Evolutionary conservation across 2,329 filamentous ascomycete genomes (phyloP), one percentile per base, ranked within the genome.

Genomic region (Dactylellina sp.): DNA sequence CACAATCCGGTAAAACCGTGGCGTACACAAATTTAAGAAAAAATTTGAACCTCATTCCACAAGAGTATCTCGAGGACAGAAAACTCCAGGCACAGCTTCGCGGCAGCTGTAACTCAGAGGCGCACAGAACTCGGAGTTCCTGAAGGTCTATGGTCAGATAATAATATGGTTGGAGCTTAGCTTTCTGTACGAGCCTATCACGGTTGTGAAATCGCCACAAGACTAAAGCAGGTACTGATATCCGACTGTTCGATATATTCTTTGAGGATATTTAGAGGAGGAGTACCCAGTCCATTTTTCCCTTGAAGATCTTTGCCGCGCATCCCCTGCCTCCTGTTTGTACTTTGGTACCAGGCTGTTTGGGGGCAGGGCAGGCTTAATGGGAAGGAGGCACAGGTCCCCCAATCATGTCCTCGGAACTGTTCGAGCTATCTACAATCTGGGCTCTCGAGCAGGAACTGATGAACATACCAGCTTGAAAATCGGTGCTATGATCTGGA

Each of bases 171-270:
- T 4, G 20, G 22, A 35, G 14, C 39, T 22, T 25, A 18, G 39
- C 12, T 37, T 18, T 32, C 18, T 40, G 37, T 40, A 16, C 37
- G 37, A 55, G 28, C 28, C 28, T n/a, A n/a, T n/a, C n/a, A n/a
- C n/a, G n/a, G n/a, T n/a, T n/a, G n/a, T n/a, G n/a, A n/a, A 55
- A 40, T 16, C 1, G 20, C 18, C 35, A 44, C 24, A 72, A 39
- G 35, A 57, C 65, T 71, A 71, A 56, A 64, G 68, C 60, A 72
- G 68, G 60, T 72, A 59, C 53, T 55, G 59, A 59, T 57, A 59
- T 42, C 50, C 47, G 28, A 56, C 50, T 40, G 49, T 62, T 42
- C 49, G 59, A 32, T 4, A 46, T 62, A 61, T 71, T 46, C 46
- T 61, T 32, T 56, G 60, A 72, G 53, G 24, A 53, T 24, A 32